phyloP scores from a whole-genome alignment of 2,329 filamentous ascomycete species.

The Claviceps paspali region DNA sequence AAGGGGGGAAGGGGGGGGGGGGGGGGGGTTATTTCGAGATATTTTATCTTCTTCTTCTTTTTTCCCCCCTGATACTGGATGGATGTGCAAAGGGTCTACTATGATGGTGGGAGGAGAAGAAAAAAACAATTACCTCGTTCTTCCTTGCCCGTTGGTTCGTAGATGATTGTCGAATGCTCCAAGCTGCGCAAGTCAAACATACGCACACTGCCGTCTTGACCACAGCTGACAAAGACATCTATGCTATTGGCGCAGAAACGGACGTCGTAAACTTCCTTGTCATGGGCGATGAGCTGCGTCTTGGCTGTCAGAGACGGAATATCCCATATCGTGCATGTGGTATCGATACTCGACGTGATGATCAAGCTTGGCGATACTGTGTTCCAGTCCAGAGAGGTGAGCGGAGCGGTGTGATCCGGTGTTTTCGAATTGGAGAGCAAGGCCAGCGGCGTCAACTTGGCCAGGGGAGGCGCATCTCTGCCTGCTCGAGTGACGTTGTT shows the following conservation, averaged over 20 bases:
- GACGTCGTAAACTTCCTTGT: slow-evolving; percentile 98
- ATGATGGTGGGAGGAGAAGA: background rate
- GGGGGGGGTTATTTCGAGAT: no score
- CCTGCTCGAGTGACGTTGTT: slow-evolving; percentile 53
- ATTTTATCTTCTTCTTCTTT: no score
- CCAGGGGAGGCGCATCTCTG: slow-evolving; percentile 41
- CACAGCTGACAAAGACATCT: slow-evolving; percentile 97
- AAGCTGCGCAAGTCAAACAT: slow-evolving; percentile 97
- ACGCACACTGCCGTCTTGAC: slow-evolving; percentile 89
- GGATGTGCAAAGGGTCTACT: no score
- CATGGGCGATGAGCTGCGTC: slow-evolving; percentile 94
- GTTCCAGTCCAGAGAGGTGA: slow-evolving; percentile 97
- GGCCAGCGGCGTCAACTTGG: slow-evolving; percentile 83
- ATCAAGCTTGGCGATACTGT: slow-evolving; percentile 92
- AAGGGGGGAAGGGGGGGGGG: no score
- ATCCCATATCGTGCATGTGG: slow-evolving; percentile 98
- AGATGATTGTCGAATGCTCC: slow-evolving; percentile 97
- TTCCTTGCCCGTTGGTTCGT: slow-evolving; percentile 85
- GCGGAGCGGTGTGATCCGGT: slow-evolving; percentile 88
- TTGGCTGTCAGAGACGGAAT: slow-evolving; percentile 96
- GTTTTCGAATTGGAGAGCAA: slow-evolving; percentile 96
- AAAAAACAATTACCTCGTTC: slow-evolving; percentile 39
- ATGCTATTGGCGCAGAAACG: slow-evolving; percentile 95
- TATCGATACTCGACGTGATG: slow-evolving; percentile 97
- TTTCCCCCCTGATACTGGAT: no score